Base-by-base conservation (phyloP, 345 rosid species). In the Arabis alpina region DNA sequence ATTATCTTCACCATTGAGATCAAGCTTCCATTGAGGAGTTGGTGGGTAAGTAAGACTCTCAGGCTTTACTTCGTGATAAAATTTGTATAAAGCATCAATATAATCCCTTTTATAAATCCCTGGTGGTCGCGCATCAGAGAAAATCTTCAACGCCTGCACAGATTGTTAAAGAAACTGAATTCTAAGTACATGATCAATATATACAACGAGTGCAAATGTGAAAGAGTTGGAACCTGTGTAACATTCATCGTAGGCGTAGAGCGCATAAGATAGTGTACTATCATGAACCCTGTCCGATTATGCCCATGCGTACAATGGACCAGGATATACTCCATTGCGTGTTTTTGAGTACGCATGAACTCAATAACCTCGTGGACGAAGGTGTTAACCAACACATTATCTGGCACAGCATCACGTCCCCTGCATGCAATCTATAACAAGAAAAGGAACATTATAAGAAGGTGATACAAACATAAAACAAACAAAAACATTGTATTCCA, bases 281-380 rank as follows among this genome's bases (percentile, higher is more conserved):
- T 88, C 99, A 94, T 94, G 75, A 82, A 94, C 54, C 99, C 99
- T 10, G 99, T 94, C 14, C 99, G 96, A 67, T 94, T 94, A 81
- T 89, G 96, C 28, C 99, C 99, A 74, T 94, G 97, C 0, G 99
- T 94, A 81, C 97, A 94, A 72, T 91, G 99, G 72, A 94, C 99
- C n/a, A 94, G 89, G 68, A 94, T 71, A 71, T 72, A 80, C 79
- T 85, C 85, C 81, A 84, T 91, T 10, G 87, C 11, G 48, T 75
- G 79, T 73, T 87, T 93, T 78, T 91, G 96, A 64, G 77, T 83
- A 62, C 40, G 8, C 39, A 86, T 53, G 74, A 93, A 93, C 36
- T 87, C 94, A 32, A 63, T 60, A 53, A 84, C 97, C 96, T 94
- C 96, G 25, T 80, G 76, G 48, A 91, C 87, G n/a, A 94, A 94